Evolutionary conservation across 2,329 filamentous ascomycete species (phyloP), one percentile per base, ranked within the genome.

Genomic region (Microcyclospora pomicola): DNA sequence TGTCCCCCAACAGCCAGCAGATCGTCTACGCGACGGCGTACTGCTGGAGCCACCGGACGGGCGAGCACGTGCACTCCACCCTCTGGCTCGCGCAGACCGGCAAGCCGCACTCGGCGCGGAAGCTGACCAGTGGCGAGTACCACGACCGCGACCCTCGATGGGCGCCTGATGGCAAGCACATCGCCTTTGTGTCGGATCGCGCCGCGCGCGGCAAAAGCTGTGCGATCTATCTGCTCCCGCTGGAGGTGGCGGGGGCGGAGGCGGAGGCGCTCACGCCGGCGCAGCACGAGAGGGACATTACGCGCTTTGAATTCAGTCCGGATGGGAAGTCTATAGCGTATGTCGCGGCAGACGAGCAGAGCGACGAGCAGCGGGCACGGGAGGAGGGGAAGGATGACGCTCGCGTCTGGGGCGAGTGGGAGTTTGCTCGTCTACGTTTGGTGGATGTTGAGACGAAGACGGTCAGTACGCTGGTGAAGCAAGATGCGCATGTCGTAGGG

Each of bases 331-430:
- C 37, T 15, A 57, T 64, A 29, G 56, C 56, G 2, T 62, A 49
- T 36, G 29, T 56, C 1, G 52, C 51, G 14, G 47, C 59, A 9
- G 56, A 59, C 31, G 49, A 55, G 39, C 60, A 60, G 28, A 45
- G 49, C 2, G 43, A 49, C 2, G 56, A 58, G 15, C 42, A 52
- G 37, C 55, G 53, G 28, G 48, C 44, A 6, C 52, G 49, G 2
- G 54, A 63, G 10, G 49, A 57, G 9, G 50, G 50, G 0, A 54
- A 55, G 7, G 49, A 56, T 24, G 61, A 60, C 39, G 51, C 49
- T 2, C 45, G 53, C 6, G 55, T 64, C 12, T 65, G 56, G 54
- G 60, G 56, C 16, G 47, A 55, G 10, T 62, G 56, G 61, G 43
- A 54, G 4, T 55, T 49, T 39, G 48, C 46, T 11, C 51, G 51